A percentile compares a stretch with the other conserved stretches of the same genome.
Conservation (phyloP, 148 eudicot genomes). For the Bassia scoparia region DNA sequence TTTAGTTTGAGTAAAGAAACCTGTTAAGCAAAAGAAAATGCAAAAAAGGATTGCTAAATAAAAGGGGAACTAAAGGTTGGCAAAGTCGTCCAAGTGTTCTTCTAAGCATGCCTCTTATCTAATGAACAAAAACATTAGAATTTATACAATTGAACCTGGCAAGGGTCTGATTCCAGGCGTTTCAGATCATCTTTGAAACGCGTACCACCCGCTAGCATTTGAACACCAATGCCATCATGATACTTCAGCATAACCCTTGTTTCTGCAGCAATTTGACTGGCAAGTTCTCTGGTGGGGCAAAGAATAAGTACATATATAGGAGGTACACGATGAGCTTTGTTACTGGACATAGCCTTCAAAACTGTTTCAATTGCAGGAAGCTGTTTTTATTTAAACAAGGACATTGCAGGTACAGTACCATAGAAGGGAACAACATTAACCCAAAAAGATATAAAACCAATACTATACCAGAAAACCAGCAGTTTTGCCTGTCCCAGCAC, state of each 20-base stretch:
- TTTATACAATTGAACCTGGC: conserved; percentile 54
- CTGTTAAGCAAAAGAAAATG: neutral
- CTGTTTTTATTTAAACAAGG: conserved; percentile 71
- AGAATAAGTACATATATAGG: conserved; percentile 78
- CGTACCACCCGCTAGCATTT: conserved; percentile 78
- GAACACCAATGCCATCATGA: conserved; percentile 86
- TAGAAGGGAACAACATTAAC: neutral
- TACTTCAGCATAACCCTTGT: conserved; percentile 75
- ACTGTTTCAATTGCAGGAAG: conserved; percentile 99
- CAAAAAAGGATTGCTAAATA: neutral
- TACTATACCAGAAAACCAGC: conserved; percentile 85
- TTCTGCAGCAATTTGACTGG: conserved; percentile 92
- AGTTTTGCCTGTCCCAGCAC: conserved; percentile 89
- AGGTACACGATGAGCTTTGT: conserved; percentile 45
- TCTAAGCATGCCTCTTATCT: neutral
- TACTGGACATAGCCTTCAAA: conserved; percentile 53
- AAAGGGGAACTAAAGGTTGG: neutral
- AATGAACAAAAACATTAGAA: neutral
- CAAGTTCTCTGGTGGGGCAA: conserved; percentile 96
- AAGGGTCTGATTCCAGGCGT: conserved; percentile 68
- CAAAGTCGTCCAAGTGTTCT: neutral
- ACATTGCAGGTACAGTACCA: conserved; percentile 19
- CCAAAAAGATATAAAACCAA: neutral
- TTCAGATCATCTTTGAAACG: conserved; percentile 88
- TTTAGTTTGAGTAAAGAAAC: neutral